A percentile compares a stretch with the other conserved stretches of the same genome.
phyloP scores from a whole-genome alignment of 1,284 basidiomycete genomes.

The Taiwanofungus camphoratus region DNA sequence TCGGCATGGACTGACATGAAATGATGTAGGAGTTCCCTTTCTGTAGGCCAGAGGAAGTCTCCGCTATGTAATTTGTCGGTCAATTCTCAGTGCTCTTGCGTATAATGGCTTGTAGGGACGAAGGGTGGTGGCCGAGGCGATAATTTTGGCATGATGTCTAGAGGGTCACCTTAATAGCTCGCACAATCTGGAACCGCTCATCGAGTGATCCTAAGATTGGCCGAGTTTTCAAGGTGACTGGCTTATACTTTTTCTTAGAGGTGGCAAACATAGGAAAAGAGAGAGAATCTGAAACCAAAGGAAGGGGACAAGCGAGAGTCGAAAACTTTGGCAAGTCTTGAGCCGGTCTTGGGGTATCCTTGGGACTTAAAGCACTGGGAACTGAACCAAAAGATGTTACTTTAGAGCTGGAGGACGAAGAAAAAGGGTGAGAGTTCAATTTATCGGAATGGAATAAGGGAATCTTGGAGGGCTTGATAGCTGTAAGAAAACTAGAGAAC shows the following conservation, averaged over 20 bases:
- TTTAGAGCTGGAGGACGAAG: too few species aligned
- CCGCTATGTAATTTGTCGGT: conserved; percentile 20
- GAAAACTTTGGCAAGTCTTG: too few species aligned
- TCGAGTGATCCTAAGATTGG: conserved; percentile 21
- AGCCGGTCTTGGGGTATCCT: too few species aligned
- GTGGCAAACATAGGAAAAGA: not conserved
- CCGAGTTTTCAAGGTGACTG: conserved; percentile 25
- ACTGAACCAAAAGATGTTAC: too few species aligned
- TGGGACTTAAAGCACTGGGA: too few species aligned
- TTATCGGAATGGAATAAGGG: too few species aligned
- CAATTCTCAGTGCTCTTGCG: conserved; percentile 22
- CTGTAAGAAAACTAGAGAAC: too few species aligned
- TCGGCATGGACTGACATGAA: conserved; percentile 25
- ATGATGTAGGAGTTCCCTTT: conserved; percentile 26
- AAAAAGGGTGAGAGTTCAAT: too few species aligned
- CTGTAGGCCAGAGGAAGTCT: conserved; percentile 28
- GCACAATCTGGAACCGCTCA: conserved; percentile 26
- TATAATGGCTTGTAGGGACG: conserved; percentile 26
- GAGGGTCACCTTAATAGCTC: conserved; percentile 29
- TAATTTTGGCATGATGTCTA: conserved; percentile 22
- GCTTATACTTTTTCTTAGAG: conserved; percentile 30
- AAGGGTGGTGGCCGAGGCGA: conserved; percentile 16
- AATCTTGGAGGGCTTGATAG: too few species aligned
- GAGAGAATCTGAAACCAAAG: too few species aligned
- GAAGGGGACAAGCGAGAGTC: too few species aligned